These are phyloP conservation scores for Nicotiana undulata DNA, from an alignment of 257 asterid genomes.

Conservation along the genomic window DNA sequence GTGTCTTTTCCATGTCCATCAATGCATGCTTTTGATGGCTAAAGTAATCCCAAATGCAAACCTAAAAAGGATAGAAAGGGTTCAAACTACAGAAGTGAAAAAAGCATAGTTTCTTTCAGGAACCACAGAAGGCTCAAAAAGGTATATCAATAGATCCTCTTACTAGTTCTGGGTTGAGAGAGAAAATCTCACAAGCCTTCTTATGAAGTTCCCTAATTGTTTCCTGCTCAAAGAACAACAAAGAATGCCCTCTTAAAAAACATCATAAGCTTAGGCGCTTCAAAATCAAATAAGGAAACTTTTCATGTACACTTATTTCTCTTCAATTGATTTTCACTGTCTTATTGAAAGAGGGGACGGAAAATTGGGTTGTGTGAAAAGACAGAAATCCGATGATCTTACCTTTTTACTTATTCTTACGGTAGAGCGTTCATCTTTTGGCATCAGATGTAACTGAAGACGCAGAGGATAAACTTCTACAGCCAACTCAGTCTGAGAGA, in stretches of 20 bases:
- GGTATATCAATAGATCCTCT: slow-evolving; percentile 12
- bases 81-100: slow-evolving; percentile 4
- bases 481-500: slow-evolving; percentile 84
- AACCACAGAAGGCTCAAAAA: slow-evolving; percentile 12
- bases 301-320: not conserved
- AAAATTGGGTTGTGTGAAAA: not conserved
- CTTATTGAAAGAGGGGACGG: not conserved
- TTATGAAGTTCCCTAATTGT: slow-evolving; percentile 84
- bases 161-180: slow-evolving; percentile 74
- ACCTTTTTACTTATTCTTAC: slow-evolving; percentile 98
- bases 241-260: not conserved
- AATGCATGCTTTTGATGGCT: slow-evolving; percentile 80
- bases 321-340: not conserved
- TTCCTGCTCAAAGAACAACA: slow-evolving; percentile 49
- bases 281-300: not conserved
- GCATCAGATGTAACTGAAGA: slow-evolving; percentile 89
- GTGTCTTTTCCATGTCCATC: slow-evolving; percentile 96
- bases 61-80: slow-evolving; percentile 35
- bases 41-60: slow-evolving; percentile 82
- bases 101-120: slow-evolving; percentile 2
- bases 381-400: not conserved
- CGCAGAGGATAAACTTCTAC: slow-evolving; percentile 98
- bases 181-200: slow-evolving; percentile 78
- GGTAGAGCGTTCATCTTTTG: slow-evolving; percentile 68
- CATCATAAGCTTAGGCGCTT: not conserved